phyloP scores from a whole-genome alignment of 2,329 filamentous ascomycete species.

The Septoria linicola region DNA sequence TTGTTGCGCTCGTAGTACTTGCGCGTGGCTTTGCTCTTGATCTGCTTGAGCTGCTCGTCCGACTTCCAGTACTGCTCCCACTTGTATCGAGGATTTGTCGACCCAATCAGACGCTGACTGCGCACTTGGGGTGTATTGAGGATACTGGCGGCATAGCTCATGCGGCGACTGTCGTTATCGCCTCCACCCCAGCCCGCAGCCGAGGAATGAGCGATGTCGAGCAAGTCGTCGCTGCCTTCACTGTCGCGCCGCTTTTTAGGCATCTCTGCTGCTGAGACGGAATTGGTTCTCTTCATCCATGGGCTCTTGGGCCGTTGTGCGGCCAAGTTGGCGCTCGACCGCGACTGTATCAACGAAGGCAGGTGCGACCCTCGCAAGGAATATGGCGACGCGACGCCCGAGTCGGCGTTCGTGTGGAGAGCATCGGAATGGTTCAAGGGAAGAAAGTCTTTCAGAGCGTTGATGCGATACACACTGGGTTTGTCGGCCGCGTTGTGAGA shows the following conservation, averaged over 20 bases:
- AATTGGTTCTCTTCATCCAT: conserved; percentile 22
- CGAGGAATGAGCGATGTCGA: conserved; percentile 6
- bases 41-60: conserved; percentile 67
- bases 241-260: conserved; percentile 23
- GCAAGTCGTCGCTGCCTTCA: conserved; percentile 19
- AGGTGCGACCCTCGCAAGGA: conserved; percentile 48
- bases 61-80: conserved; percentile 87
- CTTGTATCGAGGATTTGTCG: conserved; percentile 78
- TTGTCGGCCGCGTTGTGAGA: conserved; percentile 10
- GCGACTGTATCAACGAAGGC: conserved; percentile 35
- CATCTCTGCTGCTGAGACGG: conserved; percentile 27
- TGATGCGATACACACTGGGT: conserved; percentile 25
- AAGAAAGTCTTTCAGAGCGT: conserved; percentile 40
- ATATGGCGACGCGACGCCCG: conserved; percentile 38
- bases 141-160: conserved; percentile 44
- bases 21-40: conserved; percentile 73
- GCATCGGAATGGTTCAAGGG: conserved; percentile 35
- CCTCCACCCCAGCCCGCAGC: conserved; percentile 31
- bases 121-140: conserved; percentile 66
- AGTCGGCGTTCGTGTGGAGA: conserved; percentile 20
- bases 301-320: conserved; percentile 14
- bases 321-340: conserved; percentile 28
- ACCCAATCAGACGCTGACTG: conserved; percentile 83
- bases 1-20: conserved; percentile 89
- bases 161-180: conserved; percentile 41